Conservation (phyloP, 805 yeast genomes). For the Cyberlindnera misumaiensis region DNA sequence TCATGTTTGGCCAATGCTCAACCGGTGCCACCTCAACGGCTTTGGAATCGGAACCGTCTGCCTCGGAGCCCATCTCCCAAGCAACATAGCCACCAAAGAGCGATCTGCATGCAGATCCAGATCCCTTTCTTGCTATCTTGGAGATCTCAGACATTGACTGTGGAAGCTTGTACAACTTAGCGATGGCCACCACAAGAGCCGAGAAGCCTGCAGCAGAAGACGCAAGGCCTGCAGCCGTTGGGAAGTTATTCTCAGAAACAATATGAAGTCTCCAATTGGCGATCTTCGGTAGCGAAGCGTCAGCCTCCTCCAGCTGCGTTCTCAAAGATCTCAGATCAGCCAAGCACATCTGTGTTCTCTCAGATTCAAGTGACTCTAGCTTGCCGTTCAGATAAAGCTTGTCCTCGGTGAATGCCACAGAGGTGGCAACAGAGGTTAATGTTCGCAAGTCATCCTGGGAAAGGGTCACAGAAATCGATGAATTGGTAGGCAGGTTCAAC, state of each 20-base stretch:
- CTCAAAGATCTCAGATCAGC: constrained; percentile 68
- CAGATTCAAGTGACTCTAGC: constrained; percentile 60
- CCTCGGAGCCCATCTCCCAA: constrained; percentile 88
- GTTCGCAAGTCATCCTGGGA: constrained; percentile 89
- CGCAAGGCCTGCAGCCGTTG: constrained; percentile 98
- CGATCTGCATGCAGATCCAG: constrained; percentile 98
- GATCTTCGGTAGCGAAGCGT: constrained; percentile 51
- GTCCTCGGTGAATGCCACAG: constrained; percentile 51
- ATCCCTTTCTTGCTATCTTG: constrained; percentile 94
- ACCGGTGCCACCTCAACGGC: constrained; percentile 88
- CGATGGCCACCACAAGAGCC: constrained; percentile 86
- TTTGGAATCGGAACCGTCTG: constrained; percentile 84
- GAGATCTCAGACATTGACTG: constrained; percentile 79
- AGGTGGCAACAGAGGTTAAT: constrained; percentile 78
- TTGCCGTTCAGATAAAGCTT: constrained; percentile 82
- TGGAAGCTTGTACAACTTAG: constrained; percentile 80
- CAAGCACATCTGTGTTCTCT: constrained; percentile 66
- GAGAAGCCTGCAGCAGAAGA: constrained; percentile 99
- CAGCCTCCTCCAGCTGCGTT: constrained; percentile 45
- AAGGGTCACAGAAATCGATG: constrained; percentile 90
- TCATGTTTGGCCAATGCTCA: constrained; percentile 87
- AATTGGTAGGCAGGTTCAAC: constrained; percentile 91
- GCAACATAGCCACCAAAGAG: constrained; percentile 97
- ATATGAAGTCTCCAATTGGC: constrained; percentile 65
- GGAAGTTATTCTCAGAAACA: constrained; percentile 93